Conservation (phyloP, 169 alveolate species). For the Plasmodium sp. region DNA sequence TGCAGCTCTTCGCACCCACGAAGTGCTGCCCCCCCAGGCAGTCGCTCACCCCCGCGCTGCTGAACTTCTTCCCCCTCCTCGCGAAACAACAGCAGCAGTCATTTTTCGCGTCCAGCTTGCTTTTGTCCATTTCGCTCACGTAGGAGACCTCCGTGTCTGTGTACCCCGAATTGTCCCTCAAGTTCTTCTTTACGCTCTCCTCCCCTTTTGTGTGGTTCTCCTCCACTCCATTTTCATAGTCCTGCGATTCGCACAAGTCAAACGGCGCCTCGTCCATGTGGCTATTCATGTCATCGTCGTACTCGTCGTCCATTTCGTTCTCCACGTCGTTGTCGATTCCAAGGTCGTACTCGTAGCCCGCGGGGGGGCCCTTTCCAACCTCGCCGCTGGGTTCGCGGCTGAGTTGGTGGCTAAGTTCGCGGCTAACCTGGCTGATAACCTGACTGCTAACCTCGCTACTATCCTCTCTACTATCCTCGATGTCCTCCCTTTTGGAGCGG, state of each 20-base stretch:
- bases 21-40: not conserved
- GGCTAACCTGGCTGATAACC: not conserved
- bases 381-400: not conserved
- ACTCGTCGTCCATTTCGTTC: not conserved
- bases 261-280: not conserved
- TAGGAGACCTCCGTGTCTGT: conserved; percentile 28
- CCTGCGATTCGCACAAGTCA: not conserved
- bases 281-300: not conserved
- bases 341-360: not conserved
- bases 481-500: not conserved
- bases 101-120: conserved; percentile 1
- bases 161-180: not conserved
- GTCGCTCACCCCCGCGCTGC: not conserved
- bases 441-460: not conserved
- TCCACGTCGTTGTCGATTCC: not conserved
- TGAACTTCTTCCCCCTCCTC: not conserved
- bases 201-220: not conserved
- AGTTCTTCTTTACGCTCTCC: not conserved
- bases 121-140: conserved; percentile 12
- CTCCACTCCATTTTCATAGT: not conserved
- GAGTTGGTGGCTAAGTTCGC: too few relatives aligned
- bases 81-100: conserved; percentile 20
- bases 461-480: not conserved
- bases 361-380: not conserved
- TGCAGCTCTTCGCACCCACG: not conserved